These are phyloP conservation scores for Tinospora cordifolia DNA, from an alignment of 164 flowering plant genomes.

Conservation along the genomic window DNA sequence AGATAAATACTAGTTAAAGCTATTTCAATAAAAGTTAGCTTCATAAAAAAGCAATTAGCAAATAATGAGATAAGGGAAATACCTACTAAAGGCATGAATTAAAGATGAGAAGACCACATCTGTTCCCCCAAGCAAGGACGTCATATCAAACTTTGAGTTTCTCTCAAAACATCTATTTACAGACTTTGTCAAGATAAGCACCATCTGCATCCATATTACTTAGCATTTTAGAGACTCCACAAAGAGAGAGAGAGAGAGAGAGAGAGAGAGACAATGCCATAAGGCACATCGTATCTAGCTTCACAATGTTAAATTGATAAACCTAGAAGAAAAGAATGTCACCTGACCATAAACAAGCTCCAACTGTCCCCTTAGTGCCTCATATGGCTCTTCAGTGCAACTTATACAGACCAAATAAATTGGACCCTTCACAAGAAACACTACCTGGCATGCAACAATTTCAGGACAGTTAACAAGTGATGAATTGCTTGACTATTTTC, in stretches of 20 bases:
- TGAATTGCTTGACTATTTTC: neutral
- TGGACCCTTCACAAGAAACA: slow-evolving; percentile 93
- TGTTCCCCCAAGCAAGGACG: slow-evolving; percentile 96
- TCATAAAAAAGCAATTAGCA: neutral
- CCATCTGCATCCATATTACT: slow-evolving; percentile 60
- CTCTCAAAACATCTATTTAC: slow-evolving; percentile 93
- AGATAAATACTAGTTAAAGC: neutral
- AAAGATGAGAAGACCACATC: slow-evolving; percentile 95
- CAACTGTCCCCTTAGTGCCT: slow-evolving; percentile 71
- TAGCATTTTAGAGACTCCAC: neutral
- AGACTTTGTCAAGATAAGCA: slow-evolving; percentile 90
- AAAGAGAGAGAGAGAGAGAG: neutral
- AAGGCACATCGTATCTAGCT: neutral
- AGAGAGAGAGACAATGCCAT: neutral
- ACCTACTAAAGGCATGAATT: slow-evolving; percentile 92
- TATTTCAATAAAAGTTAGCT: slow-evolving; percentile 1
- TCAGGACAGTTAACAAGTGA: neutral
- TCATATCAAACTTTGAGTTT: slow-evolving; percentile 99
- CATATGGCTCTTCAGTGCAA: slow-evolving; percentile 95
- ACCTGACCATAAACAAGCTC: slow-evolving; percentile 98
- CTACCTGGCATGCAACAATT: slow-evolving; percentile 47
- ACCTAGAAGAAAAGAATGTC: slow-evolving; percentile 11
- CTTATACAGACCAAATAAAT: slow-evolving; percentile 94
- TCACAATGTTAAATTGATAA: neutral
- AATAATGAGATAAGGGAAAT: slow-evolving; percentile 22